Percentiles rank a stretch among this genome's conserved stretches.
These are phyloP conservation scores for Linaria vulgaris DNA, from an alignment of 257 asterid genomes.

Conservation along the genomic window DNA sequence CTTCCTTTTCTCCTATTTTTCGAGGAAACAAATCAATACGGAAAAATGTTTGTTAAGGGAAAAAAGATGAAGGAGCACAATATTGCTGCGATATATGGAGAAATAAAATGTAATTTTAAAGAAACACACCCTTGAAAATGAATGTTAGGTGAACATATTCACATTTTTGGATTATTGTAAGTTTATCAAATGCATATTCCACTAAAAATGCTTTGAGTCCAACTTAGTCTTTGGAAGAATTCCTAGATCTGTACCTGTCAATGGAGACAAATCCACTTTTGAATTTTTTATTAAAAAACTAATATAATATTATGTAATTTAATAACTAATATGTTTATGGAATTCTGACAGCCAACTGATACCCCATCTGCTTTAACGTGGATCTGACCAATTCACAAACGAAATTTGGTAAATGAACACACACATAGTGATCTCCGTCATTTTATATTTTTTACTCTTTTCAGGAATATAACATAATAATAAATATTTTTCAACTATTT, in stretches of 20 bases:
- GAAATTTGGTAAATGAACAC: neutral
- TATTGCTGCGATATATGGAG: too few relatives aligned
- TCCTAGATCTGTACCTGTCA: constrained; percentile 13
- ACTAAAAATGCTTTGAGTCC: neutral
- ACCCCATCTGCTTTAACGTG: constrained; percentile 24
- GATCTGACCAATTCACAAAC: constrained; percentile 13
- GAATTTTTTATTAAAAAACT: too few relatives aligned
- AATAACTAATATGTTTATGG: neutral
- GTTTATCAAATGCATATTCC: neutral
- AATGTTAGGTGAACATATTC: neutral
- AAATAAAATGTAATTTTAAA: too few relatives aligned
- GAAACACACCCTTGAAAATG: neutral
- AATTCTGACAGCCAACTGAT: constrained; percentile 24
- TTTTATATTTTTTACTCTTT: neutral
- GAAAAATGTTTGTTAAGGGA: too few relatives aligned
- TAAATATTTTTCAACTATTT: too few relatives aligned
- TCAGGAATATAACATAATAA: too few relatives aligned
- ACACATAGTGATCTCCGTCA: constrained; percentile 34
- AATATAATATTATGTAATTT: neutral
- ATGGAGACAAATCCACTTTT: constrained; percentile 22
- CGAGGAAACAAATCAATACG: too few relatives aligned
- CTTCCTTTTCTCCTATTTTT: too few relatives aligned
- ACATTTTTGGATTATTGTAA: constrained; percentile 13
- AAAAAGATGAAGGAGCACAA: too few relatives aligned
- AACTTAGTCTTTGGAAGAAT: neutral